Conservation (phyloP, 2,329 filamentous ascomycete genomes). For the Didymella pomorum region DNA sequence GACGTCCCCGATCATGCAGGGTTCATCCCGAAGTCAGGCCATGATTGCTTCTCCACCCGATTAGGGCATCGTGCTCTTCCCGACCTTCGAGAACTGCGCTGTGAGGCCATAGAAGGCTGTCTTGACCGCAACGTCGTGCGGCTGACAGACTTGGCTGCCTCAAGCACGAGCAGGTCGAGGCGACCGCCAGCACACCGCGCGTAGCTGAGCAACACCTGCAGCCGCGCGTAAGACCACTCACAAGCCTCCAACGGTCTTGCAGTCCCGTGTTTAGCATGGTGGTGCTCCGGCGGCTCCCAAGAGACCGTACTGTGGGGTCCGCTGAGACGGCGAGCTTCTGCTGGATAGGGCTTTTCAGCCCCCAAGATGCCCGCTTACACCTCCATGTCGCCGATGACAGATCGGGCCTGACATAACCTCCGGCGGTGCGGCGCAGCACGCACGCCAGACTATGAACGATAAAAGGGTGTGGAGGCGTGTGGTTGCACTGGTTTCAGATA, state of each 20-base stretch:
- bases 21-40: background rate
- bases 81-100: background rate
- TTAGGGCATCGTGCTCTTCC: background rate
- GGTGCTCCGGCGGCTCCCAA: background rate
- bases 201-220: constrained; percentile 4
- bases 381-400: constrained; percentile 16
- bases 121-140: background rate
- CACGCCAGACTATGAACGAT: background rate
- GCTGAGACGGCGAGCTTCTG: constrained; percentile 3
- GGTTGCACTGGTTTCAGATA: constrained; percentile 12
- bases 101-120: background rate
- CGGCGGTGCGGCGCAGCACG: background rate
- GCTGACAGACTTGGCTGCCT: background rate
- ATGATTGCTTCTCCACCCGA: background rate
- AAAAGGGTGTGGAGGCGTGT: constrained; percentile 2
- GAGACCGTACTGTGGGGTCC: background rate
- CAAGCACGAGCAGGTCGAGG: constrained; percentile 4
- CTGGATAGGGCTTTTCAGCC: background rate
- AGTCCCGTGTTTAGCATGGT: background rate
- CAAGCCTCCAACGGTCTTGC: constrained; percentile 9
- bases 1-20: constrained; percentile 16
- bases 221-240: constrained; percentile 12
- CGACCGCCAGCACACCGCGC: constrained; percentile 1
- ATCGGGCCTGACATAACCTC: background rate
- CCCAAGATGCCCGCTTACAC: constrained; percentile 11